Percentiles rank a stretch among this genome's conserved stretches.
Evolutionary conservation across 352 stramenopile genomes (phyloP).

Genomic region (Phytophthora pinifolia): DNA sequence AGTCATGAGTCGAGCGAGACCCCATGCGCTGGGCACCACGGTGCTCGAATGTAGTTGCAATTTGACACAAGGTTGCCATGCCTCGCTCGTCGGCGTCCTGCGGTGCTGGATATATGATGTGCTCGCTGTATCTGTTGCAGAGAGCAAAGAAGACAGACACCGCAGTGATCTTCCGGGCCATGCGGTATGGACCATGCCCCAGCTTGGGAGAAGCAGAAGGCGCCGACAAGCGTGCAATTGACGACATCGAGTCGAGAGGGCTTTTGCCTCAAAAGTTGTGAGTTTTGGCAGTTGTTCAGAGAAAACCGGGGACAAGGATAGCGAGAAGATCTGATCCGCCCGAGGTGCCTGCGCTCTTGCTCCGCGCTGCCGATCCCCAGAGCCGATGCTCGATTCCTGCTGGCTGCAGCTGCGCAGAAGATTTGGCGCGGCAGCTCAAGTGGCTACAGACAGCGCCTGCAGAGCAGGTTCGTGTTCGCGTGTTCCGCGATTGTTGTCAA

Average conservation of each 20-base stretch:
- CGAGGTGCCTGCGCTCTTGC: conserved; percentile 17
- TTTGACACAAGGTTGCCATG: too few species aligned
- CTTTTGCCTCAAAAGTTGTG: conserved; percentile 15
- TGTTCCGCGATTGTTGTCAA: conserved; percentile 28
- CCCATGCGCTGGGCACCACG: too few species aligned
- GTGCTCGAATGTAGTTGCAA: too few species aligned
- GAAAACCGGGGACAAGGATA: conserved; percentile 20
- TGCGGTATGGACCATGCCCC: background rate
- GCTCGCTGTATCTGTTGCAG: too few species aligned
- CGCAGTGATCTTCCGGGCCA: conserved; percentile 9
- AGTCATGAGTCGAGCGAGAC: too few species aligned
- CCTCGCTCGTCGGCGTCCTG: background rate
- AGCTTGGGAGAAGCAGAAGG: conserved; percentile 19
- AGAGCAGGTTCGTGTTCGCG: conserved; percentile 6
- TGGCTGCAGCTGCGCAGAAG: conserved; percentile 29
- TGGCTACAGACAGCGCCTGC: conserved; percentile 18
- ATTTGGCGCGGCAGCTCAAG: conserved; percentile 18
- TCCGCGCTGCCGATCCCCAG: conserved; percentile 15
- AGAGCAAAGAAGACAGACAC: conserved; percentile 6
- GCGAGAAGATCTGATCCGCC: conserved; percentile 25
- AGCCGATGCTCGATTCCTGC: conserved; percentile 1
- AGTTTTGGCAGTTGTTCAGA: conserved; percentile 13
- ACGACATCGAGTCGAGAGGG: conserved; percentile 2
- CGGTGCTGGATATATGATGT: background rate
- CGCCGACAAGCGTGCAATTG: conserved; percentile 20